These are phyloP conservation scores for Hemileia vastatrix DNA, from an alignment of 1,284 basidiomycete genomes.

Conservation along the genomic window DNA sequence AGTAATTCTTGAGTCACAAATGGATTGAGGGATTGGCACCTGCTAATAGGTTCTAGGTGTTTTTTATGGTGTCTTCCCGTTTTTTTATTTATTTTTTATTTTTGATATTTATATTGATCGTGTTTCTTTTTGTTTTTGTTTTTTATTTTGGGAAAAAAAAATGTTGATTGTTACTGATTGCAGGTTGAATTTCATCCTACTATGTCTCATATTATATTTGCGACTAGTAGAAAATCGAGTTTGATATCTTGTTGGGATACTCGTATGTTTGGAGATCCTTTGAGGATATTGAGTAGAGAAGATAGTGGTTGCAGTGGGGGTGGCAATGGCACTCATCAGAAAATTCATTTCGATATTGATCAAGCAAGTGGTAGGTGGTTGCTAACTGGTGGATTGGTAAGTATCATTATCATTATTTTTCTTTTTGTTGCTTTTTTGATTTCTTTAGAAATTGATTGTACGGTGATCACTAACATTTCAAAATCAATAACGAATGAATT, in stretches of 20 bases:
- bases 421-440: neutral
- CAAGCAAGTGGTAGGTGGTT: conserved; percentile 56
- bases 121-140: neutral
- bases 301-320: conserved; percentile 27
- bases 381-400: conserved; percentile 61
- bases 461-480: no score
- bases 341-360: conserved; percentile 66
- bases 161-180: no score
- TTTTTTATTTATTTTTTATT: neutral
- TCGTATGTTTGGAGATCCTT: conserved; percentile 53
- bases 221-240: conserved; percentile 61
- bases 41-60: no score
- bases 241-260: conserved; percentile 68
- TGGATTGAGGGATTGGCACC: no score
- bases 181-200: conserved; percentile 71
- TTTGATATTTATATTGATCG: neutral
- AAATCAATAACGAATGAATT: neutral
- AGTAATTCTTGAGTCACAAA: neutral
- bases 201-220: conserved; percentile 62
- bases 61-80: no score
- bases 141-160: neutral
- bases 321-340: conserved; percentile 58
- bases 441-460: no score
- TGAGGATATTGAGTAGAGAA: conserved; percentile 46
- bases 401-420: conserved; percentile 28